Evolutionary conservation across 306 rosid species (phyloP).

Genomic region (Heteromeles arbutifolia): DNA sequence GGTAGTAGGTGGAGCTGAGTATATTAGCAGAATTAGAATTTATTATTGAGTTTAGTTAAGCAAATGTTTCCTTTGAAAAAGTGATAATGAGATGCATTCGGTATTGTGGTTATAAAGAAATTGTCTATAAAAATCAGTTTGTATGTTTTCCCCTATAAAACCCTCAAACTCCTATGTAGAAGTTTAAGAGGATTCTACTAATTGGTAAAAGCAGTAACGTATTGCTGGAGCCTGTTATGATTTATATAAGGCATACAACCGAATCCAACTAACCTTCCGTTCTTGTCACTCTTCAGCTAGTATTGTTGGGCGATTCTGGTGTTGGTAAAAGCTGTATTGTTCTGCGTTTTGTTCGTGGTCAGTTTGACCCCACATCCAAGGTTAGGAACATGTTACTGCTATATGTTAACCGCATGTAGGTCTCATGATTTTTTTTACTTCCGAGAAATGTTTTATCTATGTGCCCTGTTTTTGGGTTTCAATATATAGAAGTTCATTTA

Average conservation of each 20-base stretch:
- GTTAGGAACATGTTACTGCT: slow-evolving; percentile 33
- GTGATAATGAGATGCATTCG: neutral
- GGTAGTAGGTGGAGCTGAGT: neutral
- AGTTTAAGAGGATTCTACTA: neutral
- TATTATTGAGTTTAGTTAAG: neutral
- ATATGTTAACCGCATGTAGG: neutral
- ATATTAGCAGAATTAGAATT: neutral
- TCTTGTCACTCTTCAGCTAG: slow-evolving; percentile 55
- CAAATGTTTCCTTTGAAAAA: neutral
- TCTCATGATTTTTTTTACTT: neutral
- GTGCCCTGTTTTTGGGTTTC: neutral
- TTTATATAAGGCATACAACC: neutral
- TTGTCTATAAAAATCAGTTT: neutral
- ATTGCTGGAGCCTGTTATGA: neutral
- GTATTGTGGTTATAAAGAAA: neutral
- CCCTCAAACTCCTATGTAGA: neutral
- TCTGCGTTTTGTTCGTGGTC: slow-evolving; percentile 97
- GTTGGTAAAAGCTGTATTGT: slow-evolving; percentile 99
- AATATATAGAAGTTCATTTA: slow-evolving; percentile 1
- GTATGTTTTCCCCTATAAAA: neutral
- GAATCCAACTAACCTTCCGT: slow-evolving; percentile 16
- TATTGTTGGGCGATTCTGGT: slow-evolving; percentile 96
- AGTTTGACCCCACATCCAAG: slow-evolving; percentile 98
- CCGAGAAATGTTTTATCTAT: neutral
- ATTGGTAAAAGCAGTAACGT: neutral